Percentiles rank a stretch among this genome's conserved stretches.
These are phyloP conservation scores for Candida sanyaensis DNA, from an alignment of 1,139 yeast genomes.

Conservation along the genomic window DNA sequence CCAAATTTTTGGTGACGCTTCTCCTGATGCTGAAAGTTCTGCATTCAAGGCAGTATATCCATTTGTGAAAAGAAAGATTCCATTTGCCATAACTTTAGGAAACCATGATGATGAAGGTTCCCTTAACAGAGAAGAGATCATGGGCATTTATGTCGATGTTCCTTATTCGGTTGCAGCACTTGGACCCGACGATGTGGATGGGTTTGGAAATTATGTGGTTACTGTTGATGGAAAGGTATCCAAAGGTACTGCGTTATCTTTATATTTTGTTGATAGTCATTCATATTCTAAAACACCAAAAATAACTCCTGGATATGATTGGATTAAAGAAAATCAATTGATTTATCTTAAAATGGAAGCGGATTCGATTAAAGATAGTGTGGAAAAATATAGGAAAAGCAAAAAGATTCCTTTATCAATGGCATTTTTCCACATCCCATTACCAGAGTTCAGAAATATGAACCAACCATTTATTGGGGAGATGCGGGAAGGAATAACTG, in stretches of 20 bases:
- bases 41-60: constrained; percentile 77
- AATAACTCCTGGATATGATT: constrained; percentile 78
- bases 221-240: constrained; percentile 46
- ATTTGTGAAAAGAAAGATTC: constrained; percentile 62
- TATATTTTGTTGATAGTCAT: constrained; percentile 85
- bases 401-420: constrained; percentile 55
- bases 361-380: constrained; percentile 10
- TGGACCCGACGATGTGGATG: constrained; percentile 70
- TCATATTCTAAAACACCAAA: constrained; percentile 66
- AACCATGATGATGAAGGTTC: constrained; percentile 82
- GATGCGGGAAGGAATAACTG: constrained; percentile 71
- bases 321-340: constrained; percentile 75
- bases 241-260: constrained; percentile 50
- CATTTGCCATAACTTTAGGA: constrained; percentile 69
- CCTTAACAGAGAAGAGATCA: constrained; percentile 56
- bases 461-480: constrained; percentile 58
- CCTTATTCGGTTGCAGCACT: constrained; percentile 66
- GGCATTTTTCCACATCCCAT: constrained; percentile 94
- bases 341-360: constrained; percentile 51
- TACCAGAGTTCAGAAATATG: constrained; percentile 72
- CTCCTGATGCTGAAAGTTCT: constrained; percentile 80
- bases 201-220: constrained; percentile 77
- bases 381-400: constrained; percentile 29
- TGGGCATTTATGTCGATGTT: constrained; percentile 53
- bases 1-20: constrained; percentile 68